Base-by-base conservation (phyloP, 2,329 filamentous ascomycete genomes). In the Rhytidhysteron rufulum region DNA sequence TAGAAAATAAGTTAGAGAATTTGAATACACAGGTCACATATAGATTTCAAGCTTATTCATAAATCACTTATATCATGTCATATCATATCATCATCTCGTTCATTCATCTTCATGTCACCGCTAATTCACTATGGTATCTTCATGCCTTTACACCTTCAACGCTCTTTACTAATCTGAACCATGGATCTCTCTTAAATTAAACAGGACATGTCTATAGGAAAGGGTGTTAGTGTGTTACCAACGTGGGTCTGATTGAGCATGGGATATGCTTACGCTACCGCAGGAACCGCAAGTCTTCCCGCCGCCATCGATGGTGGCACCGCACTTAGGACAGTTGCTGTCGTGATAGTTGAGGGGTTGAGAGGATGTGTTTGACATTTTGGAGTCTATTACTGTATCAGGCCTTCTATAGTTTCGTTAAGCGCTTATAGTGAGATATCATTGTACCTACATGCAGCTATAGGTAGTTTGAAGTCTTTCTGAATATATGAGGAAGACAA, bases 241-340 rank as follows among this genome's bases (percentile, higher is more conserved):
- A 27, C 13, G 13, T 27, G 13, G 7, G 13, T 13, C 8, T 27
- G 24, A 13, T 8, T 13, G 13, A 13, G 24, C 7, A 27, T n/a
- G n/a, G n/a, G n/a, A n/a, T n/a, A n/a, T n/a, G 54, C 61, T 51
- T 39, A 66, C 63, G 44, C 57, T 60, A 39, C 65, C 65, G 46
- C 65, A 67, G 35, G 63, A 63, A 21, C 52, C 41, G 45, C 65
- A 67, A 9, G 54, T 63, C 57, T 67, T 67, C 36, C 41, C 46
- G 5, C 50, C 62, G 31, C 50, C 56, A 29, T 39, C 45, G 42
- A 60, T 62, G 27, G 36, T 41, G 5, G 61, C 59, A 42, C 62
- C 60, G 49, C 65, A 67, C 53, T 67, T 67, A 44, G 65, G 65
- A 58, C 65, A 67, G 47, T 45, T 41, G 47, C 37, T 49, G 41